Percentiles rank a stretch among this genome's conserved stretches.
phyloP scores from a whole-genome alignment of 441 rosid genomes.

The Adansonia gregorii region DNA sequence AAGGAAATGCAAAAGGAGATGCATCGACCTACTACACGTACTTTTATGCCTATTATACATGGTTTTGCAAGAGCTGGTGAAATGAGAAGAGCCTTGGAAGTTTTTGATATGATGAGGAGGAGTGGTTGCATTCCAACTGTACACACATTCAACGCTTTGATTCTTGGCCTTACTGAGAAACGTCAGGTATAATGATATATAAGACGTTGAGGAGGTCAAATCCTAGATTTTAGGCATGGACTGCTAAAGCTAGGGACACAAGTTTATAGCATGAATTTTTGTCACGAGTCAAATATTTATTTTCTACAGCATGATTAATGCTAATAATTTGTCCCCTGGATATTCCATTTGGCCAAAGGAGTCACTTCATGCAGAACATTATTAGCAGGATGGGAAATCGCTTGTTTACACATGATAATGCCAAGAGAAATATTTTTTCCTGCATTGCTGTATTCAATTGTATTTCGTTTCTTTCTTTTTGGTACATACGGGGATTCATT shows the following conservation, averaged over 20 bases:
- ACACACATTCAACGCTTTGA: conserved; percentile 87
- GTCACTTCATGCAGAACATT: background rate
- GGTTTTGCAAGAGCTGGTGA: conserved; percentile 84
- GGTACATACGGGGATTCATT: background rate
- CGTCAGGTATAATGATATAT: conserved; percentile 58
- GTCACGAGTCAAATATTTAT: conserved; percentile 8
- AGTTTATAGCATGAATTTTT: conserved; percentile 10
- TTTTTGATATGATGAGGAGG: conserved; percentile 88
- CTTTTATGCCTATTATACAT: conserved; percentile 91
- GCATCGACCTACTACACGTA: conserved; percentile 76
- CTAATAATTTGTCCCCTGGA: background rate
- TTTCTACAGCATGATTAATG: background rate
- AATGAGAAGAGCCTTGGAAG: conserved; percentile 73
- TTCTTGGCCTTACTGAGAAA: conserved; percentile 92
- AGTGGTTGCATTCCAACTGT: conserved; percentile 93
- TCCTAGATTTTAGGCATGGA: conserved; percentile 13
- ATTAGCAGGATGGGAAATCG: background rate
- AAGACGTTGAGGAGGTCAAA: background rate
- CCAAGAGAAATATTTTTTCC: background rate
- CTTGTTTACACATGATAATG: background rate
- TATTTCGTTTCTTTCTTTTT: background rate
- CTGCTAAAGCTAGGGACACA: background rate
- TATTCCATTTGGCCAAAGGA: background rate
- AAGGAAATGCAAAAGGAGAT: conserved; percentile 90
- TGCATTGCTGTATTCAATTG: background rate